phyloP scores from a whole-genome alignment of 2,329 filamentous ascomycete species.

The Juglanconis juglandina region DNA sequence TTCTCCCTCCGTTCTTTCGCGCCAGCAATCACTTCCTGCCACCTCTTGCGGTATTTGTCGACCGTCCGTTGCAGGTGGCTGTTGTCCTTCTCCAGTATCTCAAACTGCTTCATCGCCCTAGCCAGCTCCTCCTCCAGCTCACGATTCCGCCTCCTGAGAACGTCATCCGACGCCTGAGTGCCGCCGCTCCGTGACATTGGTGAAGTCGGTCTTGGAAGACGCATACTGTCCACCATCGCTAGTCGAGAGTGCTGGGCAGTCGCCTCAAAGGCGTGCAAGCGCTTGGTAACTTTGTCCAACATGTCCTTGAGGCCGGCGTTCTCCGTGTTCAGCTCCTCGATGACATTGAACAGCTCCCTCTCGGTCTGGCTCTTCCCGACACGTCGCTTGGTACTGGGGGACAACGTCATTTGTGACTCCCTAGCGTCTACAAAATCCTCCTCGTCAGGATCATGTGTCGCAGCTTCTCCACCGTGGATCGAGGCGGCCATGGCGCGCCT shows the following conservation, averaged over 20 bases:
- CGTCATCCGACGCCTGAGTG: constrained; percentile 40
- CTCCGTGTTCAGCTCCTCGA: constrained; percentile 85
- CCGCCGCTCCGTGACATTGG: constrained; percentile 36
- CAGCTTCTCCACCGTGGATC: constrained; percentile 38
- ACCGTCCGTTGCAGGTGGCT: constrained; percentile 54
- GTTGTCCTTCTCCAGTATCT: constrained; percentile 62
- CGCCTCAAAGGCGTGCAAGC: constrained; percentile 90
- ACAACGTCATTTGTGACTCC: constrained; percentile 55
- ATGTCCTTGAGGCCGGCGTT: constrained; percentile 82
- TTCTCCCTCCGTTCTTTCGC: constrained; percentile 54
- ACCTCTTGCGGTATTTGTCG: constrained; percentile 57
- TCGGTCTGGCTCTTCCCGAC: constrained; percentile 39
- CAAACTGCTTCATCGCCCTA: constrained; percentile 56
- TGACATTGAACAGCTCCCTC: constrained; percentile 58
- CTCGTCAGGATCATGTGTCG: constrained; percentile 58
- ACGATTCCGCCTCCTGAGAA: constrained; percentile 47
- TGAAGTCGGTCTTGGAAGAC: constrained; percentile 57
- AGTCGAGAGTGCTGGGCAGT: constrained; percentile 84
- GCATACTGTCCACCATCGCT: constrained; percentile 79
- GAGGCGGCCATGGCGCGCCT: constrained; percentile 52
- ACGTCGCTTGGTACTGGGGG: constrained; percentile 39
- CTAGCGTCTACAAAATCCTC: constrained; percentile 89
- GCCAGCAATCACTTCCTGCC: constrained; percentile 59
- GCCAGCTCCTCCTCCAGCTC: constrained; percentile 68
- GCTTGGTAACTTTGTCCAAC: constrained; percentile 79